Conservation (phyloP, 805 yeast genomes). For the Kluyveromyces aestuarii region DNA sequence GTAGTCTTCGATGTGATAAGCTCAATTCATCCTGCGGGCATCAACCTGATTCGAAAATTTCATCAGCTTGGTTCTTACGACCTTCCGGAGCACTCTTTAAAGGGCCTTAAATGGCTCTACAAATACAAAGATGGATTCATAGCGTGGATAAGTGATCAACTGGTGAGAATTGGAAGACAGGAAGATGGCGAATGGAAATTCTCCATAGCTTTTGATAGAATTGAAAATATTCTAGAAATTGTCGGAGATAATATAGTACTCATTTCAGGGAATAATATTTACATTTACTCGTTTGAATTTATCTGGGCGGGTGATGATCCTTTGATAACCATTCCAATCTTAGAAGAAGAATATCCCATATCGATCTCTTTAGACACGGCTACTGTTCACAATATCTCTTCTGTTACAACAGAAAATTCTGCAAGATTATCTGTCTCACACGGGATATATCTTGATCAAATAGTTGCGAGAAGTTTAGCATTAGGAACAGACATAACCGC, state of each 20-base stretch:
- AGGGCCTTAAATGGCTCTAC: conserved; percentile 19
- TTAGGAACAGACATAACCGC: conserved; percentile 8
- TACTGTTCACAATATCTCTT: conserved; percentile 20
- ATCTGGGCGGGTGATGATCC: conserved; percentile 16
- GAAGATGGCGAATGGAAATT: conserved; percentile 13
- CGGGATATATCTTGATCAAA: conserved; percentile 24
- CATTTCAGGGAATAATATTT: conserved; percentile 11
- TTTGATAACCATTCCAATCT: conserved; percentile 11
- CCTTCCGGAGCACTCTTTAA: background rate
- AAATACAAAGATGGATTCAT: conserved; percentile 19
- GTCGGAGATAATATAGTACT: conserved; percentile 16
- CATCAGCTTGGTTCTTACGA: conserved; percentile 11
- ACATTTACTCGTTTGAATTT: conserved; percentile 13
- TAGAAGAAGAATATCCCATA: conserved; percentile 23
- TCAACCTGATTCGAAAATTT: conserved; percentile 16
- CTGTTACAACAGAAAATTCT: conserved; percentile 12
- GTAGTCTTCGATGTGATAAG: conserved; percentile 23
- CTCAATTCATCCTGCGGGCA: conserved; percentile 14
- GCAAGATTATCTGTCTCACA: conserved; percentile 17
- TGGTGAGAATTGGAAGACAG: conserved; percentile 11
- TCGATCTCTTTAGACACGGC: conserved; percentile 23
- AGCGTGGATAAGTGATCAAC: conserved; percentile 11
- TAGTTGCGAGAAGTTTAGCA: conserved; percentile 13
- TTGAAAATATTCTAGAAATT: conserved; percentile 25
- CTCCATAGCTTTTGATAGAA: conserved; percentile 10